Evolutionary conservation across 2,329 filamentous ascomycete genomes (phyloP).

Genomic region (Massarina eburnea): DNA sequence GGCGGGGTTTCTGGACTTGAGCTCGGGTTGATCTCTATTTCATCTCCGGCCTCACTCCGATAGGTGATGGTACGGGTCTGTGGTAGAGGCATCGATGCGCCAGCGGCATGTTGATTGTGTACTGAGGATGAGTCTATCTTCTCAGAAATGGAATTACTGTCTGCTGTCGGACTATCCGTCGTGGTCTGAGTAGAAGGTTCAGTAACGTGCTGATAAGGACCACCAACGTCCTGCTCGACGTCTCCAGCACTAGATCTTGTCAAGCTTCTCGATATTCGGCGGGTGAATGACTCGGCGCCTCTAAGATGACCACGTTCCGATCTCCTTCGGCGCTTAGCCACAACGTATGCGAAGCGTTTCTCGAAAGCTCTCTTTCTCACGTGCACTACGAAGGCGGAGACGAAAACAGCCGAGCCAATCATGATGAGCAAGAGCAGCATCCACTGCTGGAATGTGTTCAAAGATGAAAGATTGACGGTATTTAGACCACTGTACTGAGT

Average conservation of each 20-base stretch:
- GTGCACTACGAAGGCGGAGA: conserved; percentile 65
- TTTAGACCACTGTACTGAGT: conserved; percentile 57
- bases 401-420: conserved; percentile 67
- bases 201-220: background rate
- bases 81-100: background rate
- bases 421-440: conserved; percentile 67
- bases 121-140: background rate
- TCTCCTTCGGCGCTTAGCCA: conserved; percentile 38
- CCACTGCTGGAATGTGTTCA: conserved; percentile 70
- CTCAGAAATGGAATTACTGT: background rate
- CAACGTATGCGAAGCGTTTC: conserved; percentile 58
- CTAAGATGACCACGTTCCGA: conserved; percentile 3
- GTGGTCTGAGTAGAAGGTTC: background rate
- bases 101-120: background rate
- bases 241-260: conserved; percentile 3
- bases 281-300: conserved; percentile 5
- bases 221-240: background rate
- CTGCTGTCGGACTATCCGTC: background rate
- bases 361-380: conserved; percentile 65
- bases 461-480: conserved; percentile 63
- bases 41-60: conserved; percentile 11
- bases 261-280: conserved; percentile 12
- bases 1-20: conserved; percentile 1
- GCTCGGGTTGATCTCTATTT: conserved; percentile 11
- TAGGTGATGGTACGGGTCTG: conserved; percentile 10